A percentile compares a stretch with the other conserved stretches of the same genome.
These are phyloP conservation scores for Mediolabrus comicus DNA, from an alignment of 108 stramenopile genomes.

Conservation along the genomic window DNA sequence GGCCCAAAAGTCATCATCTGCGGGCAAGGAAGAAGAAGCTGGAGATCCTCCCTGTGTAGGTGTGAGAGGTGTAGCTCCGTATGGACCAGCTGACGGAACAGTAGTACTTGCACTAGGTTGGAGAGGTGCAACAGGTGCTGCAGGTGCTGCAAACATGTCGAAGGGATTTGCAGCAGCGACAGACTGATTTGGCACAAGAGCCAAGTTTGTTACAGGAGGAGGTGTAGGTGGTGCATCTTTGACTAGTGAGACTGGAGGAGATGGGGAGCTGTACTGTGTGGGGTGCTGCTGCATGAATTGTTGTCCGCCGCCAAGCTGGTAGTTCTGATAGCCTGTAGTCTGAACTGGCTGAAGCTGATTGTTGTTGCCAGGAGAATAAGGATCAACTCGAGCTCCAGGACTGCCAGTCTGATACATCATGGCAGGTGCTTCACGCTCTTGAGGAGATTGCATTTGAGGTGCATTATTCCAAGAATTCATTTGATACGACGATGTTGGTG, in stretches of 20 bases:
- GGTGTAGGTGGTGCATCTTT: not conserved
- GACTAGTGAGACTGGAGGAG: constrained; percentile 7
- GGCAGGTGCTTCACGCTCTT: not conserved
- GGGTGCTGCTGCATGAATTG: not conserved
- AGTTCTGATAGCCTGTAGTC: not conserved
- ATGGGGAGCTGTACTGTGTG: not conserved
- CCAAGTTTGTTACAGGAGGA: not conserved
- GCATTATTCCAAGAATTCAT: not conserved
- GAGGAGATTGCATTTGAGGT: not conserved
- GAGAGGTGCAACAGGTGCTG: not conserved
- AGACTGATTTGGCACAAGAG: not conserved
- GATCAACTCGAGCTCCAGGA: not conserved
- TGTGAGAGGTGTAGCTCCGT: not conserved
- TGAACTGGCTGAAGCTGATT: not conserved
- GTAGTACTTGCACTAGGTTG: not conserved
- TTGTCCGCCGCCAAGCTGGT: not conserved
- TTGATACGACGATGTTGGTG: too few species aligned
- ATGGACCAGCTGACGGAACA: constrained; percentile 1
- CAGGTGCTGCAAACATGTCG: constrained; percentile 11
- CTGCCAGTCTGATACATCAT: not conserved
- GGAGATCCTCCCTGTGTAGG: not conserved
- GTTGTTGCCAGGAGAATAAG: not conserved
- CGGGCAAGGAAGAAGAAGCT: not conserved
- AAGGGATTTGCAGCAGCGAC: constrained; percentile 11
- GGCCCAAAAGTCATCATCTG: constrained; percentile 25